Evolutionary conservation across 306 rosid species (phyloP).

Genomic region (Bauhinia variegata): DNA sequence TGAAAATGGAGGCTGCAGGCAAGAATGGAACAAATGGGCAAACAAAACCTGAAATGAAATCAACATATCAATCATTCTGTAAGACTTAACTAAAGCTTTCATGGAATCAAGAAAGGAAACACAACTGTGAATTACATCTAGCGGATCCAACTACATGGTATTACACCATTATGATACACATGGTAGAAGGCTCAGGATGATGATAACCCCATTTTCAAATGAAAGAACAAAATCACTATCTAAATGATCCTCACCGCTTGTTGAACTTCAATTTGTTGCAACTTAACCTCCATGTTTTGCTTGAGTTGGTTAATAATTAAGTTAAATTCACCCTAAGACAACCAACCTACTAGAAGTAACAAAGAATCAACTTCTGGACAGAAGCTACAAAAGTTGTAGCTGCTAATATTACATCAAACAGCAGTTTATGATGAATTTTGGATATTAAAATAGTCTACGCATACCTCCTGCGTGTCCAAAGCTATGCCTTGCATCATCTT

Average conservation of each 20-base stretch:
- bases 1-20: slow-evolving; percentile 70
- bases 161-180: not conserved
- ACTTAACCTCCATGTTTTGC: not conserved
- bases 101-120: not conserved
- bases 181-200: slow-evolving; percentile 7
- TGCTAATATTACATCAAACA: slow-evolving; percentile 7
- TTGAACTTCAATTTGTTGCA: not conserved
- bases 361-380: not conserved
- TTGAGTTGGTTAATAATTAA: not conserved
- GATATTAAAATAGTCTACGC: slow-evolving; percentile 8
- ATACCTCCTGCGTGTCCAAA: slow-evolving; percentile 78
- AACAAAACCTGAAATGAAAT: slow-evolving; percentile 58
- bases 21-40: slow-evolving; percentile 77
- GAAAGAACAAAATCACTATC: not conserved
- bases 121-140: not conserved
- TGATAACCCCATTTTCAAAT: slow-evolving; percentile 2
- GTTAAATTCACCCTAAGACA: not conserved
- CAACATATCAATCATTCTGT: slow-evolving; percentile 1
- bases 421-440: not conserved
- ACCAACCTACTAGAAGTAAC: not conserved
- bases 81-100: slow-evolving; percentile 16
- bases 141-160: not conserved
- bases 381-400: slow-evolving; percentile 3
- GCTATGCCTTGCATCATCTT: slow-evolving; percentile 67
- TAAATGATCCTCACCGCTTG: slow-evolving; percentile 9